Conservation (phyloP, 1,139 yeast species). For the Kodamaea plutei region DNA sequence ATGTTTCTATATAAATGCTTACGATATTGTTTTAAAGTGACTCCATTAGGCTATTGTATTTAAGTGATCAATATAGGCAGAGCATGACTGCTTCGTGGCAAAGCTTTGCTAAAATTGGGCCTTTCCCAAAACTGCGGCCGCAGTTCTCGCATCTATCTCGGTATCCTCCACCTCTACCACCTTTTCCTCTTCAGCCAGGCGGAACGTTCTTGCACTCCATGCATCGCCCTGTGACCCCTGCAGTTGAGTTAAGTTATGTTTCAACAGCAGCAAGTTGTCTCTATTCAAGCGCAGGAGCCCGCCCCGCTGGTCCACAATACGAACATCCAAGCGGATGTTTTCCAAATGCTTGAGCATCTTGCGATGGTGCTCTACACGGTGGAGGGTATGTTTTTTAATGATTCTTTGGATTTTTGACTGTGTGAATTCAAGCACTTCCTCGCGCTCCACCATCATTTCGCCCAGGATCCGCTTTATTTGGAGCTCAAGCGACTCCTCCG, state of each 20-base stretch:
- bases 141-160: conserved; percentile 65
- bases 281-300: conserved; percentile 84
- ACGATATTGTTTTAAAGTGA: no score
- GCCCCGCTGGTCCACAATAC: conserved; percentile 75
- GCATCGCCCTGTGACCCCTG: conserved; percentile 53
- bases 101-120: conserved; percentile 51
- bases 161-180: conserved; percentile 19
- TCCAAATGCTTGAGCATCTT: conserved; percentile 75
- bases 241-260: conserved; percentile 47
- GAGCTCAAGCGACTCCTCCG: conserved; percentile 67
- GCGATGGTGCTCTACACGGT: conserved; percentile 82
- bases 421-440: conserved; percentile 51
- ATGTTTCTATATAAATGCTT: no score
- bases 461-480: conserved; percentile 81
- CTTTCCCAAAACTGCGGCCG: conserved; percentile 74
- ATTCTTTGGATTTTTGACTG: conserved; percentile 52
- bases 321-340: conserved; percentile 64
- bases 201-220: conserved; percentile 61
- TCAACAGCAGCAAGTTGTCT: conserved; percentile 49
- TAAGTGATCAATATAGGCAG: no score
- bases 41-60: no score
- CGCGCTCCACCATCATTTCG: conserved; percentile 75
- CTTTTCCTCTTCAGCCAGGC: conserved; percentile 45
- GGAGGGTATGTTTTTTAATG: conserved; percentile 59
- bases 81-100: not conserved